Base-by-base conservation (phyloP, 345 rosid species). In the Citrus glauca region DNA sequence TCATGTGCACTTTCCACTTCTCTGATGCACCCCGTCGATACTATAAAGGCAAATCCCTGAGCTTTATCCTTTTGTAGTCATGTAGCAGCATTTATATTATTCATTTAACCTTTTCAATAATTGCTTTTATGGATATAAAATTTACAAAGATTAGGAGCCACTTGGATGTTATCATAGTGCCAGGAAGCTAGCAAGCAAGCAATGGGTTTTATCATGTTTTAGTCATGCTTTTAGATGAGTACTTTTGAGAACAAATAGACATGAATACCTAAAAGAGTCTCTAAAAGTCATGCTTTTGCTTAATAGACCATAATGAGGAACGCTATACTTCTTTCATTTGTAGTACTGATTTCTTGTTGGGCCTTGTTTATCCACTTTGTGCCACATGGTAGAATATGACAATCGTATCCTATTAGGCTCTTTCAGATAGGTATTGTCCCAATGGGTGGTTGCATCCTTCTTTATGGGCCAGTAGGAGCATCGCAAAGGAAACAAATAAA, bases 1-100 rank as follows among this genome's bases (percentile, higher is more conserved):
- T 90, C 99, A 50, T 89, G 94, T 86, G 98, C 97, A 71, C 92
- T 96, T 76, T 96, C 99, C 72, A 85, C 93, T 80, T 84, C 93
- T 78, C 68, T 96, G 62, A 71, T 96, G 99, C 92, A 93, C 80
- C 98, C 99, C 9, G 84, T 95, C 75, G 99, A 95, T 84, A 90
- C 98, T 35, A 85, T 96, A 78, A 96, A 96, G 93, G 99, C 84
- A 81, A 71, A 68, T 79, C 80, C 42, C 80, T 74, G 62, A 38
- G 55, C 72, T 59, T 74, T 11, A 55, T 28, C n/a, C 59, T 61
- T 62, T 66, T 59, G 60, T 71, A 48, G 33, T 68, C 64, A n/a
- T 59, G 62, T 30, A 37, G n/a, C 75, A 7, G 24, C 33, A 60
- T 77, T 75, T 78, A 30, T 59, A 35, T 76, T 68, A 56, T 40